These are phyloP conservation scores for Leccinellum albellum DNA, from an alignment of 768 basidiomycete species.

Conservation along the genomic window DNA sequence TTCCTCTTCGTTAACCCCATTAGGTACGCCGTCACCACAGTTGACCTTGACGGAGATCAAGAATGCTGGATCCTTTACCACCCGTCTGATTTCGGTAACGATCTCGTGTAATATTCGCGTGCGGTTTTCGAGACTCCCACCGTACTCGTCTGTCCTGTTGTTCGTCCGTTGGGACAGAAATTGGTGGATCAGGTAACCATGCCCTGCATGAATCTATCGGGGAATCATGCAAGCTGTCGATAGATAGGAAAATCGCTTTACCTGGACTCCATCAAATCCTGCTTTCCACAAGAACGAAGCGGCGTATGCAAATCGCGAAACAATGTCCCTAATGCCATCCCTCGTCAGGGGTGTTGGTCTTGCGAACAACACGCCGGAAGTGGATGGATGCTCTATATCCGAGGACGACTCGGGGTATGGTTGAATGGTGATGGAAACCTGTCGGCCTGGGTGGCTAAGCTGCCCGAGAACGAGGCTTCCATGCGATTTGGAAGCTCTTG, in stretches of 20 bases:
- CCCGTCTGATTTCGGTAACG: slow-evolving; percentile 39
- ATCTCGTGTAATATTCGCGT: slow-evolving; percentile 47
- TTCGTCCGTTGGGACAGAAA: slow-evolving; percentile 45
- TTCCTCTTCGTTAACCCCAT: slow-evolving; percentile 34
- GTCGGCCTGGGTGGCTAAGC: slow-evolving; percentile 33
- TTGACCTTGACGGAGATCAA: slow-evolving; percentile 35
- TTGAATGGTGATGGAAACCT: slow-evolving; percentile 33
- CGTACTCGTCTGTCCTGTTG: slow-evolving; percentile 52
- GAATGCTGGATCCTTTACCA: slow-evolving; percentile 31
- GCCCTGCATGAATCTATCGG: slow-evolving; percentile 39
- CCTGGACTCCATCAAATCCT: slow-evolving; percentile 67
- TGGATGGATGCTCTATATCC: slow-evolving; percentile 33
- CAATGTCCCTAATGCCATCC: slow-evolving; percentile 48
- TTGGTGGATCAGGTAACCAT: slow-evolving; percentile 46
- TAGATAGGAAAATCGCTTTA: slow-evolving; percentile 7
- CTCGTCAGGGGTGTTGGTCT: slow-evolving; percentile 38
- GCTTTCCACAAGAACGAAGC: slow-evolving; percentile 52
- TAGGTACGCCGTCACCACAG: slow-evolving; percentile 23
- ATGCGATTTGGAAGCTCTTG: slow-evolving; percentile 29
- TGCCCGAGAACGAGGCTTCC: slow-evolving; percentile 33
- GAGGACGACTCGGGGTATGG: slow-evolving; percentile 34
- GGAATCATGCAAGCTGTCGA: background rate
- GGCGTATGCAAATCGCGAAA: slow-evolving; percentile 48
- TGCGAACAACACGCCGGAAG: slow-evolving; percentile 31
- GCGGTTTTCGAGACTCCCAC: slow-evolving; percentile 51